These are phyloP conservation scores for Planoprotostelium fungivorum DNA, from an alignment of 78 protist genomes.

Conservation along the genomic window DNA sequence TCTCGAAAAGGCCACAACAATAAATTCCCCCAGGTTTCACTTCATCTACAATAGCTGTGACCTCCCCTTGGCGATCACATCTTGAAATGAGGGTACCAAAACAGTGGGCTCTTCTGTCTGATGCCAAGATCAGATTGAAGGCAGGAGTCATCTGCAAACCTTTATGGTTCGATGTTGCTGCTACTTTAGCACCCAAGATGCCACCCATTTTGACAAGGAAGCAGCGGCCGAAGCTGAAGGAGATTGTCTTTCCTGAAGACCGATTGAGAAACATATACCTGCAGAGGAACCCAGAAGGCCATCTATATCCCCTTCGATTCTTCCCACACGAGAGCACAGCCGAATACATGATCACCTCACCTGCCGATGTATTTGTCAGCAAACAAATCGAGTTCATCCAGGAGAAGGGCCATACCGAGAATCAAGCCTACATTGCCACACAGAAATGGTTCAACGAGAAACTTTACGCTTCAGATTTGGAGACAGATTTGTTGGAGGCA, in stretches of 20 bases:
- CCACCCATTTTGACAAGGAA: neutral
- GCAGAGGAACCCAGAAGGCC: neutral
- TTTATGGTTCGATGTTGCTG: neutral
- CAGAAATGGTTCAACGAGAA: neutral
- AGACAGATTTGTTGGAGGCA: neutral
- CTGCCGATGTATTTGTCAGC: neutral
- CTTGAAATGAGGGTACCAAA: neutral
- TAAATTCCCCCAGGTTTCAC: no score
- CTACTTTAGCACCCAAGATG: neutral
- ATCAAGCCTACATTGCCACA: neutral
- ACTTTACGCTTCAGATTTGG: neutral
- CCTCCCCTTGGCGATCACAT: no score
- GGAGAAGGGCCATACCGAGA: neutral
- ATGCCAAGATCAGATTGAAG: neutral
- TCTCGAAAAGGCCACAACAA: no score
- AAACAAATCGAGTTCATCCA: neutral
- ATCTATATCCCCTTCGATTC: neutral
- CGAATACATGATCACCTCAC: neutral
- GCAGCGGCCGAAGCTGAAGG: neutral
- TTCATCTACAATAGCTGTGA: no score
- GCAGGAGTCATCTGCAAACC: neutral
- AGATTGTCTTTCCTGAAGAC: neutral
- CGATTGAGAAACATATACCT: neutral
- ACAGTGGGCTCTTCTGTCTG: neutral
- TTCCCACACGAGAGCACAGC: neutral